phyloP scores from a whole-genome alignment of 2,329 filamentous ascomycete species.

The Clonostachys rosea region DNA sequence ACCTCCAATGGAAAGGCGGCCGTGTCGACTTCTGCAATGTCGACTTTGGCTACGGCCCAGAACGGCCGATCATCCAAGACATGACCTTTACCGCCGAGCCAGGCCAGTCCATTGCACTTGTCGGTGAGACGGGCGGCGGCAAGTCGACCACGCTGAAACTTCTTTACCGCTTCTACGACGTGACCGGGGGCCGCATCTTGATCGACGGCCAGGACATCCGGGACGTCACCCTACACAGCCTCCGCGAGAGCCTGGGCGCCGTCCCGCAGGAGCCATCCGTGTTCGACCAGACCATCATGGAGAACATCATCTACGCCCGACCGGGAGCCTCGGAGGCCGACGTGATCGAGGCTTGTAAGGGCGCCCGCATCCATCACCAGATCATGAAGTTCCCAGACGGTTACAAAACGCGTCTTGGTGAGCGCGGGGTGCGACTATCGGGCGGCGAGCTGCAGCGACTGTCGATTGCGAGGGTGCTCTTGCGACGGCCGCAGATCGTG shows the following conservation, averaged over 20 bases:
- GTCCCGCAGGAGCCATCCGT: conserved; percentile 61
- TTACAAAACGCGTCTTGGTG: conserved; percentile 41
- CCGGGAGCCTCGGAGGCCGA: conserved; percentile 57
- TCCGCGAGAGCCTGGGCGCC: conserved; percentile 55
- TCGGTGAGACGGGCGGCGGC: conserved; percentile 58
- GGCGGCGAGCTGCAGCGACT: conserved; percentile 46
- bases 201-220: conserved; percentile 58
- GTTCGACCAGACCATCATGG: conserved; percentile 60
- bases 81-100: conserved; percentile 41
- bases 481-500: conserved; percentile 18
- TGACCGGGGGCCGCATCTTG: conserved; percentile 44
- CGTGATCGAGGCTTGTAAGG: conserved; percentile 53
- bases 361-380: conserved; percentile 60
- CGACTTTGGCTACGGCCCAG: conserved; percentile 47
- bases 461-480: conserved; percentile 34
- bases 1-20: conserved; percentile 37
- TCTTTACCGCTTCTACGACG: conserved; percentile 56
- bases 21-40: conserved; percentile 50
- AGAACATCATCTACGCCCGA: conserved; percentile 61
- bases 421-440: conserved; percentile 40
- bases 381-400: conserved; percentile 52
- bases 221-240: conserved; percentile 49
- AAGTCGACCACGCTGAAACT: conserved; percentile 60
- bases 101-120: conserved; percentile 54
- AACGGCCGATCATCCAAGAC: conserved; percentile 43